Evolutionary conservation across 179 eudicot genomes (phyloP).

Genomic region (Vitellaria paradoxa): DNA sequence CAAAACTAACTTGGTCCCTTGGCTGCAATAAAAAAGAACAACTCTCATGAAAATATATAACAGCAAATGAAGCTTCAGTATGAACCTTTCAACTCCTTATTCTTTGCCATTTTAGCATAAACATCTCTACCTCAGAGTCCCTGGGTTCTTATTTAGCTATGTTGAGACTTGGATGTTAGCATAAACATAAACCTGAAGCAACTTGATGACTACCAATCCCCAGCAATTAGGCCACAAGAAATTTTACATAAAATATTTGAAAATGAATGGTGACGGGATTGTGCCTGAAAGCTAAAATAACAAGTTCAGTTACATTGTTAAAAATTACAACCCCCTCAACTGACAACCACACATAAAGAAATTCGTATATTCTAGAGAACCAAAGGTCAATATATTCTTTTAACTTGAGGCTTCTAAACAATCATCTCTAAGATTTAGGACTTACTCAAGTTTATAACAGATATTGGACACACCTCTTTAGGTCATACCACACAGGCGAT

Average conservation of each 20-base stretch:
- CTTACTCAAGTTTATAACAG: constrained; percentile 4
- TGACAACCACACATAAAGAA: neutral
- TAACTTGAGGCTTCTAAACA: neutral
- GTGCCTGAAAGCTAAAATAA: constrained; percentile 3
- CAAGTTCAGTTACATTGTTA: neutral
- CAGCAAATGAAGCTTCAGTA: constrained; percentile 1
- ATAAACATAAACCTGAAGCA: neutral
- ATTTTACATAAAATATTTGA: neutral
- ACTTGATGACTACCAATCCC: neutral
- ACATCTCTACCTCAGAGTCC: neutral
- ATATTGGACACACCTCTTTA: constrained; percentile 61
- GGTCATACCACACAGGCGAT: constrained; percentile 96
- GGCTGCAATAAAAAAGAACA: constrained; percentile 45
- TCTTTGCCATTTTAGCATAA: neutral
- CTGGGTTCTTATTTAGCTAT: neutral
- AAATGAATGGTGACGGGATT: neutral
- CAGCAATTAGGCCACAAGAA: neutral
- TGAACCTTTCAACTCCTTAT: constrained; percentile 5
- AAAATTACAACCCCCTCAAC: neutral
- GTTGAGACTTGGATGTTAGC: neutral
- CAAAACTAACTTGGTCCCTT: constrained; percentile 53
- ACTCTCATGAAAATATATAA: constrained; percentile 6
- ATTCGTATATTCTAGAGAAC: neutral
- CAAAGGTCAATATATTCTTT: constrained; percentile 2
- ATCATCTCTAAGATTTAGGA: neutral